Percentiles rank a stretch among this genome's conserved stretches.
phyloP scores from a whole-genome alignment of 257 asterid genomes.

The Solanum chiquidenum region DNA sequence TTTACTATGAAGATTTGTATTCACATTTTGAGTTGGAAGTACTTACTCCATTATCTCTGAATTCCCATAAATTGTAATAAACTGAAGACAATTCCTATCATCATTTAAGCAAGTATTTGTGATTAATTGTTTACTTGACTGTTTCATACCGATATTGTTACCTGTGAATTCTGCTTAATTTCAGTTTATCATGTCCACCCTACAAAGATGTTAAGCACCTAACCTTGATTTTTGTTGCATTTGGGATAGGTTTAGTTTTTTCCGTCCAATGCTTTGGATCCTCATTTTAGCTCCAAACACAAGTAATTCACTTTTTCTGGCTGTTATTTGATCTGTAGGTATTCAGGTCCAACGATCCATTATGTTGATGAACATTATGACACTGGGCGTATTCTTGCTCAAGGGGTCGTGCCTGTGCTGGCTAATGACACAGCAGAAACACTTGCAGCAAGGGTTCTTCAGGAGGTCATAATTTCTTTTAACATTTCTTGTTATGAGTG shows the following conservation, averaged over 20 bases:
- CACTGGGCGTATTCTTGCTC: constrained; percentile 83
- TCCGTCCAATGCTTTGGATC: neutral
- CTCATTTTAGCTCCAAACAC: neutral
- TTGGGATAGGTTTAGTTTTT: neutral
- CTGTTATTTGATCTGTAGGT: constrained; percentile 21
- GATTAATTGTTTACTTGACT: neutral
- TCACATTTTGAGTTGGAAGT: neutral
- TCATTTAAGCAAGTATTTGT: neutral
- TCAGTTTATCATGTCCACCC: neutral
- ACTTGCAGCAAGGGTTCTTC: constrained; percentile 73
- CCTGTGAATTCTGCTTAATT: neutral
- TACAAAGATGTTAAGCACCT: neutral
- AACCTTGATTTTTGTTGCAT: neutral
- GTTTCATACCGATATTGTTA: neutral
- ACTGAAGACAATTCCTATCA: neutral
- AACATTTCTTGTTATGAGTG: neutral
- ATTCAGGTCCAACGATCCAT: constrained; percentile 77
- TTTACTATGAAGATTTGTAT: neutral
- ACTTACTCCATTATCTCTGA: neutral
- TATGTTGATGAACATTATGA: constrained; percentile 73
- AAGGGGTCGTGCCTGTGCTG: constrained; percentile 67
- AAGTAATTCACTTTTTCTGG: neutral
- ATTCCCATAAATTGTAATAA: neutral
- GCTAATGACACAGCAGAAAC: constrained; percentile 69
- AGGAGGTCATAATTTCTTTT: constrained; percentile 33